Evolutionary conservation across 805 yeast genomes (phyloP), one percentile per base, ranked within the genome.

Genomic region (Metschnikowia shivogae): DNA sequence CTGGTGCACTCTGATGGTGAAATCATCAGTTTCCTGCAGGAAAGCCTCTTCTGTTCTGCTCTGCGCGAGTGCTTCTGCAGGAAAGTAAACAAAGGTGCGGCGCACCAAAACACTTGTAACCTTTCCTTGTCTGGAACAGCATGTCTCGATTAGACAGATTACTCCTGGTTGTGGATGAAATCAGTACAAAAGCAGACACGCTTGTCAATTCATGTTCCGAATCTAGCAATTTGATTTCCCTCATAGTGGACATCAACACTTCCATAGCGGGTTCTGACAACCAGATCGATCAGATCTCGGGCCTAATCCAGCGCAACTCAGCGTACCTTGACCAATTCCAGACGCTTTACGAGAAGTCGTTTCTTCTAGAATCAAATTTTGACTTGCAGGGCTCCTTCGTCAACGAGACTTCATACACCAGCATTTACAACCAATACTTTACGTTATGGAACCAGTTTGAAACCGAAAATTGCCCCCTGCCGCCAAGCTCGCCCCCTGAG

Each of bases 311-410:
- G 12, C 47, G 51, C 20, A 68, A 69, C 52, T 50, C 52, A 33
- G 37, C 42, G 20, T 57, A 50, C 35, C 47, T 63, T 33, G 53
- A 40, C 26, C 62, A 62, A 35, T 59, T 67, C 45, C 57, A 61
- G 48, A 62, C 58, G 19, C 58, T 71, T 34, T 53, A 60, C 32
- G 67, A 63, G 36, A 66, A 61, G 54, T 53, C 66, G 4, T 58
- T 58, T 42, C 60, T 62, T 42, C 57, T 70, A 29, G 74, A 70
- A 49, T 58, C 67, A 11, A 63, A 58, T 45, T 41, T 69, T 39
- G 55, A 51, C 27, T 30, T 54, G 19, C 68, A 67, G 43, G 74
- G 70, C 50, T 33, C 36, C 13, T 45, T 59, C 28, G 64, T 72
- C 43, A 67, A 64, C 48, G 61, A 57, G 38, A 59, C 63, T 17